Evolutionary conservation across 2,329 filamentous ascomycete genomes (phyloP).

Genomic region (Tolypocladium pustulatum): DNA sequence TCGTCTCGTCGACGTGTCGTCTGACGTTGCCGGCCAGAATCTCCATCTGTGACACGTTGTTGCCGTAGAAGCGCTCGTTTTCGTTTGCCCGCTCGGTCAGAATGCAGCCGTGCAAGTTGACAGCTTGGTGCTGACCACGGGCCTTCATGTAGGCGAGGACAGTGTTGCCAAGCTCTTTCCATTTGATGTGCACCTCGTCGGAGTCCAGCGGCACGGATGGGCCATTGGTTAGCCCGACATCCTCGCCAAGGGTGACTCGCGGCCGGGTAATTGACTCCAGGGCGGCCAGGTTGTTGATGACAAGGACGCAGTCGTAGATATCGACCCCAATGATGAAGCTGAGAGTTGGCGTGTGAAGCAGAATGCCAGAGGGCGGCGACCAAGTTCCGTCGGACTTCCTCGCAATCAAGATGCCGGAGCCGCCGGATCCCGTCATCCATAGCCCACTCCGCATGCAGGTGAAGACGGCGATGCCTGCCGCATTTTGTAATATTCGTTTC

Average conservation of each 20-base stretch:
- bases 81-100: constrained; percentile 47
- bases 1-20: constrained; percentile 42
- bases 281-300: constrained; percentile 79
- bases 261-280: constrained; percentile 75
- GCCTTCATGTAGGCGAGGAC: constrained; percentile 50
- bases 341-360: constrained; percentile 79
- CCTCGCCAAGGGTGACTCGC: constrained; percentile 69
- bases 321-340: constrained; percentile 88
- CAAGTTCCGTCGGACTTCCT: constrained; percentile 78
- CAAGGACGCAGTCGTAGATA: constrained; percentile 89
- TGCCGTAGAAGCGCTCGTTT: constrained; percentile 48
- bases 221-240: constrained; percentile 66
- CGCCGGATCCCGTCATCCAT: constrained; percentile 85
- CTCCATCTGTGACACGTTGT: constrained; percentile 40
- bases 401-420: constrained; percentile 77
- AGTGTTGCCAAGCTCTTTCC: constrained; percentile 42
- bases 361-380: constrained; percentile 84
- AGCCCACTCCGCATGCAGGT: constrained; percentile 91
- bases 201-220: constrained; percentile 52
- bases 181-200: constrained; percentile 38
- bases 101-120: constrained; percentile 45
- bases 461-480: constrained; percentile 85
- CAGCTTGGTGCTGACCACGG: constrained; percentile 42
- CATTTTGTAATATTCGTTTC: constrained; percentile 72
- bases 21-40: constrained; percentile 47